Evolutionary conservation across 2,329 filamentous ascomycete species (phyloP), one percentile per base, ranked within the genome.

Genomic region (Alternaria gansuensis): DNA sequence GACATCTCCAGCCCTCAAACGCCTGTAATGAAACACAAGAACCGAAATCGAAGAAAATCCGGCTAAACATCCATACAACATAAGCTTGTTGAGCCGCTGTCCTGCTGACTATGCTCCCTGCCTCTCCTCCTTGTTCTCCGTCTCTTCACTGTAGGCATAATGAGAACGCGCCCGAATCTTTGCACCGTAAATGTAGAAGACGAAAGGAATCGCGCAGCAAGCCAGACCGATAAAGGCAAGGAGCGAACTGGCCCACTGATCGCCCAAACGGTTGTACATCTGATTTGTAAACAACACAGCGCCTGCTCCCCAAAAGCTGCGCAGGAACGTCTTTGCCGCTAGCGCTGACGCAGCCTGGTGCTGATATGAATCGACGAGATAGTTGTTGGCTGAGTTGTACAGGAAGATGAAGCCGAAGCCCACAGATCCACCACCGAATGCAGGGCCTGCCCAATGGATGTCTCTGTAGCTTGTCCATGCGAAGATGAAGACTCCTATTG

Each of bases 401-500:
- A 93, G 81, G 81, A 93, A 92, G 77, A 93, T 92, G 80, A 93
- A 92, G 59, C 90, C 90, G 69, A 93, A 92, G 10, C 90, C 90
- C 52, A 93, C 87, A 11, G 75, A 70, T 52, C 75, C 73, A 10
- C 90, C 90, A 52, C 88, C 90, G 60, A 93, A 82, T 8, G 84
- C 83, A 0, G 91, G 91, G 0, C 90, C 91, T 11, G 87, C 83
- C 90, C 90, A 94, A 65, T 83, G 85, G 0, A 93, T 72, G 0
- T 78, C 64, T 1, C 83, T 73, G 75, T 91, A 93, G 0, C 88
- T 91, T 0, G 86, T 85, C 87, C 87, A 90, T 1, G 86, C 87
- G 68, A 89, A 89, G 63, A 89, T 87, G 76, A 89, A 89, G 5
- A 90, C 77, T 1, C 87, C 87, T 49, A 88, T 80, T 0, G 87